phyloP scores from a whole-genome alignment of 2,329 filamentous ascomycete species.

The Fusarium avenaceum region DNA sequence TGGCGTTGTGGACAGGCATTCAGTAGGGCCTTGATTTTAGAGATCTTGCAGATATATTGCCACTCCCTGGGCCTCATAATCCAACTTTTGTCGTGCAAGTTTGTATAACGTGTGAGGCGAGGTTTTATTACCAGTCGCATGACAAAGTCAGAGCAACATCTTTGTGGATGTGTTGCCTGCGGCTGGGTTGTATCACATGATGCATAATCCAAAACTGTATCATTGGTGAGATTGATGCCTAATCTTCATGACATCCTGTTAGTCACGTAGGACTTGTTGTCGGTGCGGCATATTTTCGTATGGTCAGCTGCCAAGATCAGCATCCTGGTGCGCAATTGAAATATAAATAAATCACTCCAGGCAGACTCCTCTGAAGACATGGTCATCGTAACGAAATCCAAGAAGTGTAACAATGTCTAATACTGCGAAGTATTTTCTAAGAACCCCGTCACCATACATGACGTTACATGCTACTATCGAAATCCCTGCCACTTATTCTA shows the following conservation, averaged over 20 bases:
- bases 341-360: background rate
- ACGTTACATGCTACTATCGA: too few relatives aligned
- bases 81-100: background rate
- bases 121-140: slow-evolving; percentile 22
- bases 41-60: slow-evolving; percentile 5
- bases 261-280: slow-evolving; percentile 12
- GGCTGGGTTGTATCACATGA: slow-evolving; percentile 32
- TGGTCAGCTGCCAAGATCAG: slow-evolving; percentile 24
- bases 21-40: slow-evolving; percentile 10
- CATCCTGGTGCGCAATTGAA: background rate
- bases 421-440: too few relatives aligned
- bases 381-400: background rate
- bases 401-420: background rate
- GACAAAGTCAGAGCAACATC: background rate
- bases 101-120: background rate
- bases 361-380: background rate
- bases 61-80: background rate
- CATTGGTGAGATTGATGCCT: slow-evolving; percentile 28
- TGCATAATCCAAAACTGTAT: background rate
- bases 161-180: slow-evolving; percentile 20
- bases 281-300: slow-evolving; percentile 2
- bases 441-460: too few relatives aligned
- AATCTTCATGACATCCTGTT: slow-evolving; percentile 8
- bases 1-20: background rate
- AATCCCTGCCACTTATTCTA: background rate